phyloP scores from a whole-genome alignment of 768 basidiomycete species.

The Suillus weaverae region DNA sequence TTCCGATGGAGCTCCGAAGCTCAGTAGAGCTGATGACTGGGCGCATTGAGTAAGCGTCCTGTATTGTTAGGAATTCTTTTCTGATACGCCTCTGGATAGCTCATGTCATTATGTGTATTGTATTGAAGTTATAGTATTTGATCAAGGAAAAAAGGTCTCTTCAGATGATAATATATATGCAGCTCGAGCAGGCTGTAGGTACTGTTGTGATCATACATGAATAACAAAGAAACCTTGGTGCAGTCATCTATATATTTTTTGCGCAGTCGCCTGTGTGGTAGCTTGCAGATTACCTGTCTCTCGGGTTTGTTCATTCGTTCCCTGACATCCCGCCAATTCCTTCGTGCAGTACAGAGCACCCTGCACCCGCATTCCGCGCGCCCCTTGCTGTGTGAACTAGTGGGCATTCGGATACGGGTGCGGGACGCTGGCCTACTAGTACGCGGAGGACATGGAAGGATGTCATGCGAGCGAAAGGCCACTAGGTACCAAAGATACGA shows the following conservation, averaged over 20 bases:
- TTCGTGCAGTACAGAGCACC: background rate
- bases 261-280: background rate
- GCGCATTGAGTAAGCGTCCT: background rate
- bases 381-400: background rate
- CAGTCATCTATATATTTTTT: background rate
- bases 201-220: background rate
- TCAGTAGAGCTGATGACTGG: constrained; percentile 58
- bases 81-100: background rate
- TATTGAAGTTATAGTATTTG: background rate
- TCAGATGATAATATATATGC: constrained; percentile 21
- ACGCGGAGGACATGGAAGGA: background rate
- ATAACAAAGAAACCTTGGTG: background rate
- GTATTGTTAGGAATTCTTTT: background rate
- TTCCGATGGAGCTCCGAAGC: constrained; percentile 47
- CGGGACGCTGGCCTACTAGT: background rate
- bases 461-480: background rate
- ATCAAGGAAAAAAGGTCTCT: constrained; percentile 6
- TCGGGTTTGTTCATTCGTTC: background rate
- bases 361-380: background rate
- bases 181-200: constrained; percentile 1
- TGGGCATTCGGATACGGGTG: background rate
- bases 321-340: background rate
- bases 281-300: background rate
- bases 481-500: background rate
- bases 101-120: background rate